These are phyloP conservation scores for Phellinidium pouzarii DNA, from an alignment of 1,284 basidiomycete species.

Conservation along the genomic window DNA sequence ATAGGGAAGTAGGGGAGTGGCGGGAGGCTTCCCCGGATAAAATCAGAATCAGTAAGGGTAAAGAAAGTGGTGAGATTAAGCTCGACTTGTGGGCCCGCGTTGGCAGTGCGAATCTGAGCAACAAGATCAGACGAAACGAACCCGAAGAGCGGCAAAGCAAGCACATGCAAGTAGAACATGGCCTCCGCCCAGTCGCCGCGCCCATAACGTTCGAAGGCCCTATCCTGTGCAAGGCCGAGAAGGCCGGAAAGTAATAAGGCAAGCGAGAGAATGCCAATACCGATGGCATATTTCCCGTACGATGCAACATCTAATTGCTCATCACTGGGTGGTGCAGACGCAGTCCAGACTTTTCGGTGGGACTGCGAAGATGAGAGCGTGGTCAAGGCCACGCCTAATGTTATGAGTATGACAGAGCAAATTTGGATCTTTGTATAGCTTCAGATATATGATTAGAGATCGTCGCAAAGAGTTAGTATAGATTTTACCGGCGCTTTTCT, in stretches of 20 bases:
- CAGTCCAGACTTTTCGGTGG: constrained; percentile 21
- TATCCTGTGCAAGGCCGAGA: constrained; percentile 84
- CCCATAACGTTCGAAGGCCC: constrained; percentile 67
- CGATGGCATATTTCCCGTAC: constrained; percentile 20
- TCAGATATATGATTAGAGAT: constrained; percentile 8
- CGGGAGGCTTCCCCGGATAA: constrained; percentile 29
- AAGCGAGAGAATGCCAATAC: constrained; percentile 65
- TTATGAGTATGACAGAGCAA: constrained; percentile 72
- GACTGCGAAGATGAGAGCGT: constrained; percentile 66
- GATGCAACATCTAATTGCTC: constrained; percentile 15
- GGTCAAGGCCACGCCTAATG: constrained; percentile 74
- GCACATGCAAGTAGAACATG: constrained; percentile 83
- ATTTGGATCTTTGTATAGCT: constrained; percentile 71
- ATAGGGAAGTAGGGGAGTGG: constrained; percentile 20
- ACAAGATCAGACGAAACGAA: constrained; percentile 47
- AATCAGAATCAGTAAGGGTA: constrained; percentile 24
- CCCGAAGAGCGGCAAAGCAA: constrained; percentile 68
- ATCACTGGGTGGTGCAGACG: not conserved
- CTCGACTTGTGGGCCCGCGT: constrained; percentile 33
- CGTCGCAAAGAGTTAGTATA: constrained; percentile 14
- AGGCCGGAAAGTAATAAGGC: constrained; percentile 79
- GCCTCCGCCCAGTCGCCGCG: constrained; percentile 72
- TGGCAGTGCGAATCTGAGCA: constrained; percentile 41
- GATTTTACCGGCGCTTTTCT: constrained; percentile 43
- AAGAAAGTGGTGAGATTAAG: constrained; percentile 12